phyloP scores from a whole-genome alignment of 352 stramenopile species.

The Phytopythium ostracodes region DNA sequence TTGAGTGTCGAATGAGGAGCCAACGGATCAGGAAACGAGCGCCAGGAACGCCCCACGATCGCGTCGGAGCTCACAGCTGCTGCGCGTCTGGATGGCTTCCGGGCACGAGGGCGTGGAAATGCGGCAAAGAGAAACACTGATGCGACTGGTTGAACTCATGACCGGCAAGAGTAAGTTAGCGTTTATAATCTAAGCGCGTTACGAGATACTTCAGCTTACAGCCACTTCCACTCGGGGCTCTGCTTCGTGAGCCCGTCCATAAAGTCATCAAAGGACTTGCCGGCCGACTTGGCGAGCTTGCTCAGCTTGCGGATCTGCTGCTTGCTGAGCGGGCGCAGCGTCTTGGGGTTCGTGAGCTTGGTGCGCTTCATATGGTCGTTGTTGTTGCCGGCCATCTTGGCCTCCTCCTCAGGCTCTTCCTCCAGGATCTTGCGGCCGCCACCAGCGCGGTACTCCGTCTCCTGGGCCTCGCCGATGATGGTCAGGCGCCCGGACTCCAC shows the following conservation, averaged over 20 bases:
- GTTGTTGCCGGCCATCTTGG: slow-evolving; percentile 34
- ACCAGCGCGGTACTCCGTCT: slow-evolving; percentile 65
- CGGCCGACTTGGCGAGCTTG: slow-evolving; percentile 54
- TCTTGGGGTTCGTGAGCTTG: slow-evolving; percentile 71
- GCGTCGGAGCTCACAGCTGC: too few relatives aligned
- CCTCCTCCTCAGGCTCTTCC: slow-evolving; percentile 37
- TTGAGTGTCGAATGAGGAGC: too few relatives aligned
- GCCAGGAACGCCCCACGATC: too few relatives aligned
- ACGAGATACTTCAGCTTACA: slow-evolving; percentile 22
- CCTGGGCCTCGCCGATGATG: slow-evolving; percentile 67
- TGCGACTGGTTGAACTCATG: too few relatives aligned
- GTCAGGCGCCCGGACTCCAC: slow-evolving; percentile 59
- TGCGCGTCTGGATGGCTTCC: too few relatives aligned
- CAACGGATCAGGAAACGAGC: too few relatives aligned
- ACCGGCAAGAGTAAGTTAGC: too few relatives aligned
- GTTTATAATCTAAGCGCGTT: not conserved
- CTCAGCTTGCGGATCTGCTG: slow-evolving; percentile 66
- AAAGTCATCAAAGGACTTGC: slow-evolving; percentile 60
- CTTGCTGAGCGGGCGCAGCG: slow-evolving; percentile 59
- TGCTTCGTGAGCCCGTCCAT: slow-evolving; percentile 50
- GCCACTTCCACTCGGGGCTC: slow-evolving; percentile 72
- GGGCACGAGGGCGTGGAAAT: too few relatives aligned
- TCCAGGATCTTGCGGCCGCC: slow-evolving; percentile 62
- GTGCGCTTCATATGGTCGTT: slow-evolving; percentile 60
- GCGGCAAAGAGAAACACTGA: too few relatives aligned